Evolutionary conservation across 2,329 filamentous ascomycete genomes (phyloP).

Genomic region (Fusarium algeriense): DNA sequence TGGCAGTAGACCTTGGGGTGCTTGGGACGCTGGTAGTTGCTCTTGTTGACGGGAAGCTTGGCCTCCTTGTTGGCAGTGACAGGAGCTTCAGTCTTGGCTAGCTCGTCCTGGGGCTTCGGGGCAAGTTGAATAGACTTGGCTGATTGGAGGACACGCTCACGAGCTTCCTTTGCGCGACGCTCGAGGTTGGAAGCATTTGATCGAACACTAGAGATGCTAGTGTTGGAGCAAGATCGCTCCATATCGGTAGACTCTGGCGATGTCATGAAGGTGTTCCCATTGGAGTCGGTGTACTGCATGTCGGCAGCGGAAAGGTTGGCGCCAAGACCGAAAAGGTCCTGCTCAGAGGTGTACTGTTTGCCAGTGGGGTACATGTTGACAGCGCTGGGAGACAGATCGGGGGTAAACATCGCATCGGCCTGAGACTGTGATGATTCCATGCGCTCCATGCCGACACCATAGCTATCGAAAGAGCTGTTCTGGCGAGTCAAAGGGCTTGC

Average conservation of each 20-base stretch:
- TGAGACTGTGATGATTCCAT: constrained; percentile 55
- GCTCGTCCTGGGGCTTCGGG: constrained; percentile 57
- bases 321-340: constrained; percentile 56
- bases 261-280: constrained; percentile 48
- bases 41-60: constrained; percentile 60
- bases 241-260: constrained; percentile 54
- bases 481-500: constrained; percentile 57
- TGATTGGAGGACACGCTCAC: constrained; percentile 60
- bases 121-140: constrained; percentile 55
- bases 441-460: constrained; percentile 53
- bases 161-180: constrained; percentile 61
- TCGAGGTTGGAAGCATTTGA: constrained; percentile 60
- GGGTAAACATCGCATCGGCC: constrained; percentile 39
- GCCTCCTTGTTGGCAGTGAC: constrained; percentile 52
- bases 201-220: constrained; percentile 56
- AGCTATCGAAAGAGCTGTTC: constrained; percentile 56
- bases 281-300: constrained; percentile 48
- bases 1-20: constrained; percentile 79
- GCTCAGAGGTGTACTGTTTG: constrained; percentile 50
- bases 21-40: constrained; percentile 69
- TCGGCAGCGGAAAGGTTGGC: constrained; percentile 47
- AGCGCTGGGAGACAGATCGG: constrained; percentile 30
- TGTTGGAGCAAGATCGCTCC: constrained; percentile 63
- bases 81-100: constrained; percentile 9
- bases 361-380: constrained; percentile 37